Percentiles rank a stretch among this genome's conserved stretches.
These are phyloP conservation scores for Calonectria honghensis DNA, from an alignment of 2,329 filamentous ascomycete genomes.

Conservation along the genomic window DNA sequence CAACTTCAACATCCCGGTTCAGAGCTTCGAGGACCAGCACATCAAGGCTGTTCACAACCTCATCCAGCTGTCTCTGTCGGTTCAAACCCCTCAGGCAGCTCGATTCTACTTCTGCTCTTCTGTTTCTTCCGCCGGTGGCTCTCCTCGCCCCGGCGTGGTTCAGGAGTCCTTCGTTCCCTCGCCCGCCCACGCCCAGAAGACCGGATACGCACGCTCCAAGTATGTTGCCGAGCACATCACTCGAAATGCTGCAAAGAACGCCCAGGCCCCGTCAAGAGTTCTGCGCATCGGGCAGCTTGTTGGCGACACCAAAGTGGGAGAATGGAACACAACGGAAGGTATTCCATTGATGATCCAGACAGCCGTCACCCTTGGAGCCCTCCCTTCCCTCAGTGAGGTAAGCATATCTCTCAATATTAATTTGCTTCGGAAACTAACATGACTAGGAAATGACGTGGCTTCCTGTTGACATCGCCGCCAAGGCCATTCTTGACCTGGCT, in stretches of 20 bases:
- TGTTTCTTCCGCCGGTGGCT: constrained; percentile 58
- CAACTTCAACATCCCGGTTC: constrained; percentile 72
- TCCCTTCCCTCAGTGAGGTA: constrained; percentile 68
- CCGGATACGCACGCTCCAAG: constrained; percentile 66
- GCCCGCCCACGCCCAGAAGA: constrained; percentile 62
- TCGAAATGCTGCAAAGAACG: constrained; percentile 55
- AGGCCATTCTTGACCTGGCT: constrained; percentile 44
- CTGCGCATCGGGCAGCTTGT: constrained; percentile 71
- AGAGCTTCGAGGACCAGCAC: constrained; percentile 69
- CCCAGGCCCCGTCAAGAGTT: constrained; percentile 56
- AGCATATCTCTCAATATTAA: background rate
- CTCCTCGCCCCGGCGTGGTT: constrained; percentile 59
- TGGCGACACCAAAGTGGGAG: constrained; percentile 66
- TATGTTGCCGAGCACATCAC: constrained; percentile 63
- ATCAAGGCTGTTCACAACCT: constrained; percentile 68
- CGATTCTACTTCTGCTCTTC: constrained; percentile 72
- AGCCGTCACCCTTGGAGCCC: constrained; percentile 65
- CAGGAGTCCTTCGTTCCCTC: constrained; percentile 59
- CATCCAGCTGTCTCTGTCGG: constrained; percentile 60
- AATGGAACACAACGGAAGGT: constrained; percentile 72
- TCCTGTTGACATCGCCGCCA: constrained; percentile 46
- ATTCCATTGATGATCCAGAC: constrained; percentile 72
- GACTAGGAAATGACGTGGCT: constrained; percentile 51
- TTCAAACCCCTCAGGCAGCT: constrained; percentile 38
- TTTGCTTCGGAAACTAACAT: fast-evolving